Base-by-base conservation (phyloP, 169 alveolate species). In the Besnoitia besnoiti region DNA sequence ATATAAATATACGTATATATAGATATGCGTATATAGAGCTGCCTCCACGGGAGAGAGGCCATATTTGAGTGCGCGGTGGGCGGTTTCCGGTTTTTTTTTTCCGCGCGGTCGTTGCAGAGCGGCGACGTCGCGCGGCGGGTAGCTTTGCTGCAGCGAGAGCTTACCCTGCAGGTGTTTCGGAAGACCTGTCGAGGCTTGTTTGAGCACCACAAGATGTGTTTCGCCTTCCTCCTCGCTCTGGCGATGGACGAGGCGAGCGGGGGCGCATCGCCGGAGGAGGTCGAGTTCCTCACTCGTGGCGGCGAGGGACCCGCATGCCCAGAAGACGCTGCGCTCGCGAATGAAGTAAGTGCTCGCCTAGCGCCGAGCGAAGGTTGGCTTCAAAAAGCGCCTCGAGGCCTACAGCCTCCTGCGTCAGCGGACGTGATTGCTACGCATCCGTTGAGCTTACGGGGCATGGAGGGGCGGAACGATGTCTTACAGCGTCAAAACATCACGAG, bases 161-260 rank as follows among this genome's bases (percentile, higher is more conserved):
- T 97, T 94, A 98, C 99, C 21, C 95, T 95, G 61, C 79, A 94
- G 59, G 93, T 97, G 40, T 98, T 97, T 93, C 98, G 97, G 94
- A 87, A 97, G 96, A 96, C 97, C 42, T 99, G 99, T 91, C 96
- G 97, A 85, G 98, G 97, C 39, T 97, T 98, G 59, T 98, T 98
- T 85, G 99, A 98, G 88, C 95, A 96, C 89, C 98, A 98, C 84
- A 95, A 96, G 90, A 96, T 97, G 49, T 95, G 97, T 46, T 98
- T 96, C 91, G 96, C 99, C 85, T 98, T 98, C 95, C 92, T 98
- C 50, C 97, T 98, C 39, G 97, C 97, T 67, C 95, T 97, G 24
- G 94, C 96, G 47, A 96, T 98, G 7, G 94, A 80, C 59, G 14
- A 44, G 40, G 40, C 12, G 39, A 10, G 40, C 12, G 40, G 59